phyloP scores from a whole-genome alignment of 2,329 filamentous ascomycete species.

The Tolypocladium amazonense region DNA sequence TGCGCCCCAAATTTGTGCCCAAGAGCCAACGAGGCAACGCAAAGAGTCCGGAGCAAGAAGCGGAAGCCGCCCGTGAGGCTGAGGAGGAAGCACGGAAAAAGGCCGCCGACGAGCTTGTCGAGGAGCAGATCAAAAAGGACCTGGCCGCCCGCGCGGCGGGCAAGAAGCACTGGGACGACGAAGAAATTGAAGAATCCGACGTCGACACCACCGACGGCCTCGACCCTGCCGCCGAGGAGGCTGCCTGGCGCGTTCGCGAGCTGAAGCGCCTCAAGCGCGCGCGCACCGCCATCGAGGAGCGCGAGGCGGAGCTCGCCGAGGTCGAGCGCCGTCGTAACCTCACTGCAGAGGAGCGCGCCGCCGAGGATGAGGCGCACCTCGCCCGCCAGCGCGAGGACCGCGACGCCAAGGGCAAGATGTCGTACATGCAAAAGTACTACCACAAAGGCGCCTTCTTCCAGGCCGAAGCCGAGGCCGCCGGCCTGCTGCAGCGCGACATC shows the following conservation, averaged over 20 bases:
- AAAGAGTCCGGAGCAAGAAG: constrained; percentile 19
- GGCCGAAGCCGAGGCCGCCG: constrained; percentile 65
- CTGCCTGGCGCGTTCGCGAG: constrained; percentile 90
- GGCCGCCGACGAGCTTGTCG: constrained; percentile 68
- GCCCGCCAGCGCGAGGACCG: constrained; percentile 72
- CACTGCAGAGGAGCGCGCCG: constrained; percentile 73
- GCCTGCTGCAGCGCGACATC: constrained; percentile 69
- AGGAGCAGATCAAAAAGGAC: constrained; percentile 79
- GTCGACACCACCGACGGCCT: constrained; percentile 84
- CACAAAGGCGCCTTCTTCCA: constrained; percentile 96
- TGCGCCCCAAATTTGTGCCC: constrained; percentile 53
- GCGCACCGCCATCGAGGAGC: constrained; percentile 70
- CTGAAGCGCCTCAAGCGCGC: constrained; percentile 81
- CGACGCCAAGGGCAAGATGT: constrained; percentile 67
- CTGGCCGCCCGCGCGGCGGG: constrained; percentile 62
- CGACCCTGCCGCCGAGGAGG: constrained; percentile 79
- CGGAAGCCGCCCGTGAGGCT: constrained; percentile 25
- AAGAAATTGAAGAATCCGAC: constrained; percentile 57
- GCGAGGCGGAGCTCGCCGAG: constrained; percentile 79
- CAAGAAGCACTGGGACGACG: constrained; percentile 81
- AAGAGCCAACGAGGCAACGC: constrained; percentile 38
- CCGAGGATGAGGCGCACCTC: constrained; percentile 73
- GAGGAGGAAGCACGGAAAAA: constrained; percentile 55
- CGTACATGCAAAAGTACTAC: constrained; percentile 91
- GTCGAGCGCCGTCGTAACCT: constrained; percentile 80